Base-by-base conservation (phyloP, 2,329 filamentous ascomycete genomes). In the Calonectria pteridis region DNA sequence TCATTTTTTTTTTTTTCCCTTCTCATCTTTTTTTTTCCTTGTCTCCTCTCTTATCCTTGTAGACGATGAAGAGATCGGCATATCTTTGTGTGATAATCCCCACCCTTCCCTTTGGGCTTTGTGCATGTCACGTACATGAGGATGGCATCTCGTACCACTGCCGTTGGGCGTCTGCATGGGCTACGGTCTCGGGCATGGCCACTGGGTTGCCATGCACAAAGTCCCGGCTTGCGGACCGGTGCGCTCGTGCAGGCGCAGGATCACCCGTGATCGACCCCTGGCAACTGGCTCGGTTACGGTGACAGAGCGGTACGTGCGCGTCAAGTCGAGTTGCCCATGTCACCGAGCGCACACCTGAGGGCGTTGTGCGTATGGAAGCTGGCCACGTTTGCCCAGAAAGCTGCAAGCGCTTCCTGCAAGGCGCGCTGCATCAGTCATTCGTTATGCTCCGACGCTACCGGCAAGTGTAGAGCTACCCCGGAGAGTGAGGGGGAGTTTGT, bases 211-310 rank as follows among this genome's bases (percentile, higher is more conserved):
- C 64, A 71, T 72, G 69, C 73, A 73, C 69, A 75, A 72, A 62
- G 59, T 77, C 74, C 68, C 71, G 72, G 78, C 82, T 73, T 75
- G 77, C 77, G 82, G 81, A 82, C 82, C 82, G 82, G 81, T 81
- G 81, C 83, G 82, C 81, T 81, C 81, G 72, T 84, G 80, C 82
- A 83, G 80, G 76, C 81, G 83, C 78, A 81, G 80, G 76, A 82
- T 83, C 77, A 82, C 78, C 81, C 81, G 79, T 82, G 79, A 83
- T 81, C 79, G 76, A 79, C 77, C 77, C 76, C 76, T 78, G 76
- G 80, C 77, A 78, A 76, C 76, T 78, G 59, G 73, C 68, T 77
- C 74, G 72, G 74, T 29, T 72, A 69, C 67, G 65, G 70, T 53
- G 70, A 72, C 72, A 55, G 69, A 75, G 43, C 20, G 69, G 71